phyloP scores from a whole-genome alignment of 1,284 basidiomycete genomes.

The Puccinia triticina region DNA sequence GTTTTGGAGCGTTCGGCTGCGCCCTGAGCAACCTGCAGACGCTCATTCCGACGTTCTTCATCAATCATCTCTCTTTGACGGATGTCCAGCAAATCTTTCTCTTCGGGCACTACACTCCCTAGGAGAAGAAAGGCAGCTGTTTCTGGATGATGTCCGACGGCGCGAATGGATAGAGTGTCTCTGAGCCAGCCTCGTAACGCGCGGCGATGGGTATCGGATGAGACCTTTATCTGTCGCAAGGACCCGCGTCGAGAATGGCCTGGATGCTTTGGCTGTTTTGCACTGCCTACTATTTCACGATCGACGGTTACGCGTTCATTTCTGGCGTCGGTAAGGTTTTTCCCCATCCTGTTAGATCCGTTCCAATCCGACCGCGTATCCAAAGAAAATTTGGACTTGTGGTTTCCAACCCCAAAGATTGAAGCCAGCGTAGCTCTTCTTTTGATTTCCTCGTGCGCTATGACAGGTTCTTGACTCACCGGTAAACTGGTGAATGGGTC shows the following conservation, averaged over 20 bases:
- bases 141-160: constrained; percentile 55
- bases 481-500: constrained; percentile 30
- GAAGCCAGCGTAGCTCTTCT: constrained; percentile 40
- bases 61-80: constrained; percentile 54
- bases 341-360: neutral
- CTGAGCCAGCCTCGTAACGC: constrained; percentile 55
- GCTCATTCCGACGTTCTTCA: constrained; percentile 53
- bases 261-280: neutral
- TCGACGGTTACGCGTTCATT: constrained; percentile 11
- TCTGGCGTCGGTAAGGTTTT: neutral
- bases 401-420: constrained; percentile 44
- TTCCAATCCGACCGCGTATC: constrained; percentile 43
- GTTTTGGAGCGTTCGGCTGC: constrained; percentile 53
- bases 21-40: constrained; percentile 53
- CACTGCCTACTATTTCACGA: constrained; percentile 19
- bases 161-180: constrained; percentile 54
- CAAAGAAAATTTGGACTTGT: constrained; percentile 46
- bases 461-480: neutral
- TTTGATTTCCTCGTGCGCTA: constrained; percentile 4
- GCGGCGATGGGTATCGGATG: constrained; percentile 53
- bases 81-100: constrained; percentile 55
- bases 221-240: constrained; percentile 52
- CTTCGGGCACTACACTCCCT: constrained; percentile 53
- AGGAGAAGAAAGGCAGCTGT: constrained; percentile 56
- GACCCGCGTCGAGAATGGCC: constrained; percentile 37